Evolutionary conservation across 352 stramenopile species (phyloP).

Genomic region (Blastocystis sp.): DNA sequence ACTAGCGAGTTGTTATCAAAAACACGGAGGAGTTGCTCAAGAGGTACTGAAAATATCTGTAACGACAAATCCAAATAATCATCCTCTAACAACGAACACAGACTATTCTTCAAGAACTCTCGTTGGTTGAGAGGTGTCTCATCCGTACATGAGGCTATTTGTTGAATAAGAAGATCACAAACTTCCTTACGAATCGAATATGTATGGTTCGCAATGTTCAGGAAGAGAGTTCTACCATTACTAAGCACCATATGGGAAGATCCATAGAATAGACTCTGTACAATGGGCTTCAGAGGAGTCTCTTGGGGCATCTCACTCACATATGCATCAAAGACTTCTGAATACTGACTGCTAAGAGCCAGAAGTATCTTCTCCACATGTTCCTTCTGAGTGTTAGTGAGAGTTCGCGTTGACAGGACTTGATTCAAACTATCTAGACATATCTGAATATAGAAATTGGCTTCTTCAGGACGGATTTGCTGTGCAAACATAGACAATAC

Average conservation of each 20-base stretch:
- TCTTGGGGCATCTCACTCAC: neutral
- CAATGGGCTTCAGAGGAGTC: neutral
- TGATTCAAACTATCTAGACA: neutral
- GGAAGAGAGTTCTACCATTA: constrained; percentile 20
- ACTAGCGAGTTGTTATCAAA: neutral
- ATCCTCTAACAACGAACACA: constrained; percentile 16
- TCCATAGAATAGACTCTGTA: neutral
- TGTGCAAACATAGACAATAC: neutral
- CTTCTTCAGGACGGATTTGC: neutral
- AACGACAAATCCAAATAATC: constrained; percentile 9
- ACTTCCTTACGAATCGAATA: neutral
- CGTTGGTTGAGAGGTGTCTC: neutral
- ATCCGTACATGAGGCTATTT: neutral
- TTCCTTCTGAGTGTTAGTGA: neutral
- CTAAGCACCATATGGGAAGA: constrained; percentile 49
- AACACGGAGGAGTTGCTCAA: neutral
- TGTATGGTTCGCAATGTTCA: constrained; percentile 1
- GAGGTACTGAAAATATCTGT: neutral
- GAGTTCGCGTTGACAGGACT: neutral
- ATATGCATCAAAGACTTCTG: constrained; percentile 11
- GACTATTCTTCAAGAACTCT: constrained; percentile 21
- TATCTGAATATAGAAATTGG: neutral
- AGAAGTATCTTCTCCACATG: constrained; percentile 30
- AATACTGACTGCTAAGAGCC: constrained; percentile 10
- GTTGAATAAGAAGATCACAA: neutral